These are phyloP conservation scores for Wickerhamomyces sp. DNA, from an alignment of 1,139 yeast species.

Conservation along the genomic window DNA sequence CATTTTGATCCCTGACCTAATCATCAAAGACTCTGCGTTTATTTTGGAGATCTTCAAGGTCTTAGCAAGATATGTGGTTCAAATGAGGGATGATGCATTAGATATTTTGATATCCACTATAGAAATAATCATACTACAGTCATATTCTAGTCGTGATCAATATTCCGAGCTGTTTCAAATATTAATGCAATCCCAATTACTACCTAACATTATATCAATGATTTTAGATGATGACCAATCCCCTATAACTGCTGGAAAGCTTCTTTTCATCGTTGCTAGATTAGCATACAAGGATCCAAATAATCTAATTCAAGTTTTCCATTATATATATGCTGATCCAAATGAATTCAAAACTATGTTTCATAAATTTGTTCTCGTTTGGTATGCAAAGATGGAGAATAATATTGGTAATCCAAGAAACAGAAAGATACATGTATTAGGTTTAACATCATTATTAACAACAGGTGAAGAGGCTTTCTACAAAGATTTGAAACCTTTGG, in stretches of 20 bases:
- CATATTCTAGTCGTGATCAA: conserved; percentile 5
- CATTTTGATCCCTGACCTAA: conserved; percentile 50
- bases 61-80: conserved; percentile 51
- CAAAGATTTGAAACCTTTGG: conserved; percentile 35
- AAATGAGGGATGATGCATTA: conserved; percentile 69
- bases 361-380: conserved; percentile 27
- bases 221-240: conserved; percentile 47
- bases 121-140: conserved; percentile 41
- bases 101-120: conserved; percentile 51
- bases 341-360: conserved; percentile 20
- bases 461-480: conserved; percentile 29
- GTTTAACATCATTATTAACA: conserved; percentile 42
- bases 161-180: conserved; percentile 31
- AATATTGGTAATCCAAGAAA: conserved; percentile 65
- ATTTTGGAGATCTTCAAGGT: conserved; percentile 44
- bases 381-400: conserved; percentile 35
- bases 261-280: conserved; percentile 51
- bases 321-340: conserved; percentile 9
- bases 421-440: conserved; percentile 60
- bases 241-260: conserved; percentile 44
- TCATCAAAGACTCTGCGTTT: conserved; percentile 29
- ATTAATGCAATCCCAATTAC: conserved; percentile 43
- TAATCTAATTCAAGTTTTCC: conserved; percentile 37
- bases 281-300: conserved; percentile 44
- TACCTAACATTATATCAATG: conserved; percentile 42